Evolutionary conservation across 768 basidiomycete genomes (phyloP).

Genomic region (Strobilomyces echinocephalus): DNA sequence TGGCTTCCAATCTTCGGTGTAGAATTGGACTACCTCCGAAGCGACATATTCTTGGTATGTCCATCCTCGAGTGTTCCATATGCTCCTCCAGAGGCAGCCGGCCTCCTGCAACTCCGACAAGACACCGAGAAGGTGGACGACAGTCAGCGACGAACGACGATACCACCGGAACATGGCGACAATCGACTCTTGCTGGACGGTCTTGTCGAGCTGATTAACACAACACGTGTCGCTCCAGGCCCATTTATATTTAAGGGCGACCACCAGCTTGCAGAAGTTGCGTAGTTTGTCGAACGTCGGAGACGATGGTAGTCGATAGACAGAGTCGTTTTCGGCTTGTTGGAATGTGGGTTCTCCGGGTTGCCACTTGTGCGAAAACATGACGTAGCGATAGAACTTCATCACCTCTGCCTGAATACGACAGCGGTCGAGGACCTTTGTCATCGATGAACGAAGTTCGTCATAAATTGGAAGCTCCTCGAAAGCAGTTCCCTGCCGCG

Average conservation of each 20-base stretch:
- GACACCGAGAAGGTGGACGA: background rate
- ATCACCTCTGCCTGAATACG: background rate
- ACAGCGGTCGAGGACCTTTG: background rate
- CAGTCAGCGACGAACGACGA: background rate
- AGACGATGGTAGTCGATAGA: background rate
- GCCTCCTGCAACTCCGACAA: background rate
- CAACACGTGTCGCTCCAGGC: background rate
- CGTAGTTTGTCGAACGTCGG: background rate
- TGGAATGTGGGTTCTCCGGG: background rate
- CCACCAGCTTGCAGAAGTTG: background rate
- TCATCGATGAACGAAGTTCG: background rate
- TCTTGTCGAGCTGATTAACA: background rate
- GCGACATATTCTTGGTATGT: background rate
- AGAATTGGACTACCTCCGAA: background rate
- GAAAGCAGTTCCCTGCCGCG: background rate
- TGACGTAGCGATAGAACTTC: background rate
- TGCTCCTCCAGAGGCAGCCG: background rate
- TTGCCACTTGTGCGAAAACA: background rate
- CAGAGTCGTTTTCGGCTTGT: background rate
- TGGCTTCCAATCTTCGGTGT: background rate
- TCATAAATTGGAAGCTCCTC: background rate
- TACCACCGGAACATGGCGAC: constrained; percentile 1
- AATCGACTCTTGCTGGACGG: background rate
- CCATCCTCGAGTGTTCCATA: background rate
- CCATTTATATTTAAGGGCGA: background rate